Percentiles rank a stretch among this genome's conserved stretches.
Evolutionary conservation across 345 rosid genomes (phyloP).

Genomic region (Bruguiera gymnorhiza): DNA sequence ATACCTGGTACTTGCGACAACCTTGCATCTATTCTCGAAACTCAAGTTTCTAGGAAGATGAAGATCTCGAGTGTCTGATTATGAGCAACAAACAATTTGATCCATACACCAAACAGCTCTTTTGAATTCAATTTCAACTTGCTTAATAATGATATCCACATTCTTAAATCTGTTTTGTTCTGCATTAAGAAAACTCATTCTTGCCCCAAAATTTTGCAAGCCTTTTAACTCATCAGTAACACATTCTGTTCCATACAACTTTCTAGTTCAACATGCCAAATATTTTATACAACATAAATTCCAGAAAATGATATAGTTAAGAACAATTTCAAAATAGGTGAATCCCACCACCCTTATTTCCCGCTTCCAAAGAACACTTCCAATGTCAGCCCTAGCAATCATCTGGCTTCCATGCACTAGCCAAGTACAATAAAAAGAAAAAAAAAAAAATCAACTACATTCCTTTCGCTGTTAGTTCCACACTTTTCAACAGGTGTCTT

Average conservation of each 20-base stretch:
- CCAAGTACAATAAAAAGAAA: too few relatives aligned
- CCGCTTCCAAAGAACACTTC: neutral
- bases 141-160: too few relatives aligned
- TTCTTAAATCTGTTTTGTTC: too few relatives aligned
- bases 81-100: too few relatives aligned
- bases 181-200: too few relatives aligned
- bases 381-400: neutral
- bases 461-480: neutral
- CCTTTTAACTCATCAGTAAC: neutral
- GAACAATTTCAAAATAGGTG: neutral
- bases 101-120: too few relatives aligned
- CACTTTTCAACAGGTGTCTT: neutral
- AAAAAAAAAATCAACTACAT: neutral
- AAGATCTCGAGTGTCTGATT: too few relatives aligned
- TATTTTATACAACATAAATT: slow-evolving; percentile 6
- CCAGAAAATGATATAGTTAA: neutral
- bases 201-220: slow-evolving; percentile 13
- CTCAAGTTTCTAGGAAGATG: neutral
- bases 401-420: too few relatives aligned
- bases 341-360: slow-evolving; percentile 3
- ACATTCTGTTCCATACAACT: neutral
- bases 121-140: too few relatives aligned
- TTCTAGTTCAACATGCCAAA: slow-evolving; percentile 1
- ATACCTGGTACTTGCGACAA: neutral
- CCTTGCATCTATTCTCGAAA: neutral